Conservation (phyloP, 768 basidiomycete species). For the Xerocomellus dryophilus region DNA sequence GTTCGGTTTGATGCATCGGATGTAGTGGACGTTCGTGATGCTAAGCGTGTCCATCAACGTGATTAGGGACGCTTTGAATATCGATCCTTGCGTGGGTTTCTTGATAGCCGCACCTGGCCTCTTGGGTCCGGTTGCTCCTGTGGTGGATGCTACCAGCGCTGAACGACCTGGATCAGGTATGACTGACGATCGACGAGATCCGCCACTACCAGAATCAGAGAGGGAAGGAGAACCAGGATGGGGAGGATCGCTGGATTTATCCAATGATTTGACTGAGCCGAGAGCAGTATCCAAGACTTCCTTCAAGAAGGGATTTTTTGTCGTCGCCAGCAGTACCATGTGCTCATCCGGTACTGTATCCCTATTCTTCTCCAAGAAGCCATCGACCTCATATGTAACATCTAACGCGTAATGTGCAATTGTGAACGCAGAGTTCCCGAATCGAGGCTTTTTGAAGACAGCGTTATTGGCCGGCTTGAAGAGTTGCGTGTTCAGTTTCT, state of each 20-base stretch:
- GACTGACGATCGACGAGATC: conserved; percentile 77
- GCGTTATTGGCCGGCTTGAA: conserved; percentile 79
- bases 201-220: conserved; percentile 74
- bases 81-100: conserved; percentile 97
- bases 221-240: conserved; percentile 71
- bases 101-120: conserved; percentile 66
- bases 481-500: conserved; percentile 86
- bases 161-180: conserved; percentile 86
- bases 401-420: conserved; percentile 98
- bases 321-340: conserved; percentile 78
- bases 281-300: conserved; percentile 93
- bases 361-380: conserved; percentile 97
- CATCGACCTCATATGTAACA: conserved; percentile 97
- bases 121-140: conserved; percentile 44
- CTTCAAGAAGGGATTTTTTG: conserved; percentile 90
- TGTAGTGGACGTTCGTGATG: conserved; percentile 98
- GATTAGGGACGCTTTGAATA: conserved; percentile 94
- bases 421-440: conserved; percentile 95
- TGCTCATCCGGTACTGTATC: conserved; percentile 99
- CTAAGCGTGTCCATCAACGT: conserved; percentile 96
- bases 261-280: conserved; percentile 62
- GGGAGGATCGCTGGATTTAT: conserved; percentile 45
- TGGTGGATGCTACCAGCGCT: conserved; percentile 56
- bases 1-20: conserved; percentile 99
- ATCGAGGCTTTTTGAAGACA: conserved; percentile 98